Base-by-base conservation (phyloP, 805 yeast genomes). In the Saccharomyces jurei region DNA sequence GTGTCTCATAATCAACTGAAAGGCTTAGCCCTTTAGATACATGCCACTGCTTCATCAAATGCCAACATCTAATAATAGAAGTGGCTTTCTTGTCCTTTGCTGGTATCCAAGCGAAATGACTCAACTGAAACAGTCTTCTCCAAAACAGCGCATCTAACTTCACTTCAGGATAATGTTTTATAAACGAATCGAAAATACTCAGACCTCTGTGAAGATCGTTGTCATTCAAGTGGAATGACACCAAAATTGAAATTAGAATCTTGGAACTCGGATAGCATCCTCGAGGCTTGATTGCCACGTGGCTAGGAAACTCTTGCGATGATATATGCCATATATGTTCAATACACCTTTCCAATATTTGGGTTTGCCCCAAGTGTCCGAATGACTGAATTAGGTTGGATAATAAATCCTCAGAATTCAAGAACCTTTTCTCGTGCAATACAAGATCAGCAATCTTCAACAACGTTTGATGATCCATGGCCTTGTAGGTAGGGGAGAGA, bases 21-120 rank as follows among this genome's bases (percentile, higher is more conserved):
- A 5, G 8, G 13, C 50, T 50, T 30, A 32, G 31, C 14, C 51
- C 53, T 21, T 54, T 55, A 27, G 50, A 46, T 11, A 48, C 28
- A 51, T 63, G 59, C 68, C 69, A 65, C n/a, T 58, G 57, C 27
- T 55, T 60, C 64, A 67, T 58, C 6, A 59, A 51, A 6, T 54
- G 36, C 65, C 66, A 65, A 49, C 63, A 54, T n/a, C 56, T 58
- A 29, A 58, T 56, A n/a, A 59, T 50, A 17, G 62, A 8, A 5
- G 49, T 48, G 3, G 58, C 65, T 29, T 54, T 58, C 28, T 54
- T 56, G 50, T 62, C 64, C 13, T 49, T 50, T 31, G 54, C 51
- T 11, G 41, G 44, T 28, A 55, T 57, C 67, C 67, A 60, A 2
- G 53, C 36, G 30, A 36, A 36, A 8, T 51, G 52, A 30, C 63